Conservation (phyloP, 2,329 filamentous ascomycete species). For the Aspergillus sp. region DNA sequence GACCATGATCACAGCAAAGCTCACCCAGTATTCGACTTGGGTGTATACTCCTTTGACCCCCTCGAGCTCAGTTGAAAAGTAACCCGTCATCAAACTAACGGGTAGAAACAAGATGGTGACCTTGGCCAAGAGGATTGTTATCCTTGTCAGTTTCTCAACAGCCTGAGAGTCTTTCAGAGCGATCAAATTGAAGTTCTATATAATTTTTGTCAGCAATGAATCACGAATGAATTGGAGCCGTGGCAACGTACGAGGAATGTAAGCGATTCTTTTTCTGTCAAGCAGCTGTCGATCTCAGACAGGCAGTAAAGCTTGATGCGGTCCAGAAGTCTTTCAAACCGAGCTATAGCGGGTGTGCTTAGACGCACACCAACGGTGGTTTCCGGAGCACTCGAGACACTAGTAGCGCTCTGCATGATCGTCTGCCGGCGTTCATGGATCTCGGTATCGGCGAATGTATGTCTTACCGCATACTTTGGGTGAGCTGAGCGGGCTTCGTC, state of each 20-base stretch:
- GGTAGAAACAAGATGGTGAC: slow-evolving; percentile 76
- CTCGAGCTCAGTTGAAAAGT: slow-evolving; percentile 70
- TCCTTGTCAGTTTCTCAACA: slow-evolving; percentile 72
- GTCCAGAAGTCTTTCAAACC: slow-evolving; percentile 65
- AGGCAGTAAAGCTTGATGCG: slow-evolving; percentile 66
- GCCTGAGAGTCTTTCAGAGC: slow-evolving; percentile 74
- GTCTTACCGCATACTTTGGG: slow-evolving; percentile 24
- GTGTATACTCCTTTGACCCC: slow-evolving; percentile 63
- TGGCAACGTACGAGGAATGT: slow-evolving; percentile 63
- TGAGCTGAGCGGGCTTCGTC: slow-evolving; percentile 38
- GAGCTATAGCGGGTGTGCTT: slow-evolving; percentile 56
- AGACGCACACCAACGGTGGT: slow-evolving; percentile 47
- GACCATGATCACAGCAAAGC: slow-evolving; percentile 67
- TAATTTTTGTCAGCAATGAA: slow-evolving; percentile 13
- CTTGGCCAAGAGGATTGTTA: slow-evolving; percentile 74
- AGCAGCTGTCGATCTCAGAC: slow-evolving; percentile 66
- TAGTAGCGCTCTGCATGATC: slow-evolving; percentile 30
- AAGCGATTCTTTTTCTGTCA: slow-evolving; percentile 71
- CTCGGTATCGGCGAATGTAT: slow-evolving; percentile 34
- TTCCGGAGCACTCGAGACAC: slow-evolving; percentile 24
- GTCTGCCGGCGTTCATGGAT: slow-evolving; percentile 46
- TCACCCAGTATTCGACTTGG: slow-evolving; percentile 67
- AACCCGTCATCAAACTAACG: slow-evolving; percentile 74
- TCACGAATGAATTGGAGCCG: not conserved
- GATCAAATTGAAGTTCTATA: slow-evolving; percentile 76